phyloP scores from a whole-genome alignment of 495 filamentous ascomycete species.

The Lophiotrema nucula region DNA sequence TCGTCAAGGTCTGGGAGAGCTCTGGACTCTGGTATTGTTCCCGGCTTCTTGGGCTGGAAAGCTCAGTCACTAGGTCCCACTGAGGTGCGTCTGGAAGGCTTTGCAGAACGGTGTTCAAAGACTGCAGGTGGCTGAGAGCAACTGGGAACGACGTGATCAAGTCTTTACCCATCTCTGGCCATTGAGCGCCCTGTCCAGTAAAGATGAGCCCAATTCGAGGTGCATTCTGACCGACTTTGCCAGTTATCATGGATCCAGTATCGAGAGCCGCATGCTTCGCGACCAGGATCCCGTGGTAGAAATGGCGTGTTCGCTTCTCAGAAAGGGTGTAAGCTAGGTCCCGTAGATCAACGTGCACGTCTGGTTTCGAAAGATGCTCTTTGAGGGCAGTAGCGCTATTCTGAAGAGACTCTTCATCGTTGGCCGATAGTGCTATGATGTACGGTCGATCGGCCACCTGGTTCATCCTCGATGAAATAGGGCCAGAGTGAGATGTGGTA shows the following conservation, averaged over 20 bases:
- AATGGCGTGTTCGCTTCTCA: slow-evolving; percentile 22
- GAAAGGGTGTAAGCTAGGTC: slow-evolving; percentile 37
- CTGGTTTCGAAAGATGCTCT: slow-evolving; percentile 15
- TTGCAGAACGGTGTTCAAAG: slow-evolving; percentile 1
- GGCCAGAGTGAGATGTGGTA: too few relatives aligned
- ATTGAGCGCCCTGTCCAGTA: slow-evolving; percentile 50
- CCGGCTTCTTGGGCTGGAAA: not conserved
- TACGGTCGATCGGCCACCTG: too few relatives aligned
- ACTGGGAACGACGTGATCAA: slow-evolving; percentile 22
- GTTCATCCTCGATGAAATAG: too few relatives aligned
- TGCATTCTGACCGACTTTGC: not conserved
- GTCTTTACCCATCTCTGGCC: slow-evolving; percentile 44
- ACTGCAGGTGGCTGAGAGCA: not conserved
- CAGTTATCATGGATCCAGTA: slow-evolving; percentile 1
- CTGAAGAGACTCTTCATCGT: slow-evolving; percentile 36
- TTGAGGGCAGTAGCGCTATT: slow-evolving; percentile 16
- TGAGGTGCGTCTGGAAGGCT: not conserved
- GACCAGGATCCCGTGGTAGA: slow-evolving; percentile 25
- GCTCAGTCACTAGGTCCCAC: slow-evolving; percentile 6
- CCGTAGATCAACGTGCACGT: not conserved
- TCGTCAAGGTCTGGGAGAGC: slow-evolving; percentile 9
- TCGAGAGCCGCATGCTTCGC: not conserved
- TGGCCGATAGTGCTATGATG: slow-evolving; percentile 40
- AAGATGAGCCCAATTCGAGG: slow-evolving; percentile 44
- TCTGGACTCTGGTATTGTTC: slow-evolving; percentile 20